Evolutionary conservation across 306 rosid genomes (phyloP).

Genomic region (Cucurbita maxima): DNA sequence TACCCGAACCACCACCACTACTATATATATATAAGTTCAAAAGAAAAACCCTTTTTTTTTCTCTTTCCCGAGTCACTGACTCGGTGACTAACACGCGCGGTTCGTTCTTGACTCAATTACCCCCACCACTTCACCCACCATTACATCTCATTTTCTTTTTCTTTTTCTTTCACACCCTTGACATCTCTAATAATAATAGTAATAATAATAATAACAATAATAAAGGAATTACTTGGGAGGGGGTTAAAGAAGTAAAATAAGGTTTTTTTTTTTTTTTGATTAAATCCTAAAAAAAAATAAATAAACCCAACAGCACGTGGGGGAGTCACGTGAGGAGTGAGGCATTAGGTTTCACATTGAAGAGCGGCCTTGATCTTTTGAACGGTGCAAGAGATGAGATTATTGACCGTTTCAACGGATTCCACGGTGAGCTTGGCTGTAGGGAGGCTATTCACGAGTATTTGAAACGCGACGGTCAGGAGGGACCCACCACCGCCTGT

Average conservation of each 20-base stretch:
- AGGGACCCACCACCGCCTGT: slow-evolving; percentile 27
- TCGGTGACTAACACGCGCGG: slow-evolving; percentile 29
- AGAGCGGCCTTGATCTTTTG: slow-evolving; percentile 63
- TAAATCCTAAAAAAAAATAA: not conserved
- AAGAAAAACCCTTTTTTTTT: not conserved
- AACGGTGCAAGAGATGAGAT: slow-evolving; percentile 43
- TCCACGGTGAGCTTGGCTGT: slow-evolving; percentile 45
- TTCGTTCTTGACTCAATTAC: slow-evolving; percentile 99
- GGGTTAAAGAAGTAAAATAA: not conserved
- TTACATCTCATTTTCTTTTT: slow-evolving; percentile 8
- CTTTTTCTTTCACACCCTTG: slow-evolving; percentile 14
- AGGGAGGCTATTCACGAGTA: slow-evolving; percentile 28
- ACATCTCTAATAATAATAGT: not conserved
- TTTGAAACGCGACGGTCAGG: slow-evolving; percentile 60
- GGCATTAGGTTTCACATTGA: slow-evolving; percentile 44
- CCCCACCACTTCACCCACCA: slow-evolving; percentile 16
- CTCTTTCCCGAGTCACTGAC: not conserved
- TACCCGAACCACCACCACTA: slow-evolving; percentile 95
- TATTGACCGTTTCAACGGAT: slow-evolving; percentile 43
- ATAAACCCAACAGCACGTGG: not conserved
- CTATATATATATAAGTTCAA: not conserved
- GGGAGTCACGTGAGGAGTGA: slow-evolving; percentile 1
- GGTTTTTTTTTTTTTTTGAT: not conserved
- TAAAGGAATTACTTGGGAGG: not conserved
- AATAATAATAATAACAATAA: not conserved